Conservation (phyloP, 129 eudicot species). For the Ambrosia artemisiifolia region DNA sequence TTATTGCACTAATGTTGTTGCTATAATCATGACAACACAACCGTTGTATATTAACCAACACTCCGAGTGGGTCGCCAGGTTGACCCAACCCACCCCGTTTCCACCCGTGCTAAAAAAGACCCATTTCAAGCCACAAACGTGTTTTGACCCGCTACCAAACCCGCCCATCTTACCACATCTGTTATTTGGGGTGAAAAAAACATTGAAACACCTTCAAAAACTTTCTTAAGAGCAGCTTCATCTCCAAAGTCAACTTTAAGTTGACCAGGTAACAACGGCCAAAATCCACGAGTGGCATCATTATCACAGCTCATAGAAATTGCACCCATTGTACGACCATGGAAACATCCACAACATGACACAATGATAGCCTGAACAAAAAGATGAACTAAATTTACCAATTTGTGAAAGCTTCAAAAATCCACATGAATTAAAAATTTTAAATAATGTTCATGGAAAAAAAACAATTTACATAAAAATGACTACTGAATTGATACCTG, state of each 20-base stretch:
- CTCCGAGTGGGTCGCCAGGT: background rate
- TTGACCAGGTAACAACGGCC: conserved; percentile 89
- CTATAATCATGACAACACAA: background rate
- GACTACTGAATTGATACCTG: conserved; percentile 42
- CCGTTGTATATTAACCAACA: background rate
- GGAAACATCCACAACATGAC: conserved; percentile 99
- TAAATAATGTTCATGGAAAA: background rate
- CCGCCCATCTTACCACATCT: background rate
- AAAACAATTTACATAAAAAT: background rate
- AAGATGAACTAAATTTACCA: background rate
- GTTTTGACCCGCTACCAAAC: background rate
- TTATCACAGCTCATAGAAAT: conserved; percentile 99
- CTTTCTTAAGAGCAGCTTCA: conserved; percentile 63
- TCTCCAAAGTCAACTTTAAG: conserved; percentile 97
- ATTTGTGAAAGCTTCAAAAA: background rate
- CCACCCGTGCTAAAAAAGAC: background rate
- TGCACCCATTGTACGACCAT: conserved; percentile 93
- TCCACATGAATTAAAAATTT: background rate
- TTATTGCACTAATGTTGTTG: background rate
- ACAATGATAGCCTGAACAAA: conserved; percentile 85
- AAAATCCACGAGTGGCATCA: conserved; percentile 86
- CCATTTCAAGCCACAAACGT: background rate
- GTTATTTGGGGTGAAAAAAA: background rate
- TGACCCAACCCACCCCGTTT: background rate
- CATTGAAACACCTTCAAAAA: conserved; percentile 65